Percentiles rank a stretch among this genome's conserved stretches.
These are phyloP conservation scores for Massariosphaeria phaeospora DNA, from an alignment of 495 filamentous ascomycete genomes.

Conservation along the genomic window DNA sequence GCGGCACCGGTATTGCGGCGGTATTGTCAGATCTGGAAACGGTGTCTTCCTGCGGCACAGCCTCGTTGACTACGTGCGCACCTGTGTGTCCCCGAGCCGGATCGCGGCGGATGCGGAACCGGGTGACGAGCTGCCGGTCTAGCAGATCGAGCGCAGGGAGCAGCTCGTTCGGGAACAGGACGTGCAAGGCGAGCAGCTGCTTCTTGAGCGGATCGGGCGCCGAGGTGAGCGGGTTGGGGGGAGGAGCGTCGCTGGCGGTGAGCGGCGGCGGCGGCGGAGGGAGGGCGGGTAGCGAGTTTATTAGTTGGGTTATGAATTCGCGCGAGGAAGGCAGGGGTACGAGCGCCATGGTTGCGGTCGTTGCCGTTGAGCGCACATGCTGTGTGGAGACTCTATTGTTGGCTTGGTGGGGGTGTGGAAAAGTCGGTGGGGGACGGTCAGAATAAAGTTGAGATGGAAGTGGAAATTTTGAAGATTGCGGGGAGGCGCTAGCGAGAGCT, in stretches of 20 bases:
- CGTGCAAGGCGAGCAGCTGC: constrained; percentile 57
- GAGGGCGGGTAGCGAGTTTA: constrained; percentile 17
- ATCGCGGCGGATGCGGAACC: constrained; percentile 30
- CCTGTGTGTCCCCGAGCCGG: background rate
- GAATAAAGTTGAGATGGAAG: constrained; percentile 27
- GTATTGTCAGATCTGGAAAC: background rate
- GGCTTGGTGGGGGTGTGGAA: background rate
- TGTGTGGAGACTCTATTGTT: background rate
- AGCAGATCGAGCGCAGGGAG: constrained; percentile 78
- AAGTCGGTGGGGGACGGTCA: background rate
- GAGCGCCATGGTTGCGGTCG: constrained; percentile 22
- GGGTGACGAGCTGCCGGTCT: constrained; percentile 63
- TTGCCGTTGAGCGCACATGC: constrained; percentile 6
- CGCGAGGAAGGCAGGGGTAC: constrained; percentile 19
- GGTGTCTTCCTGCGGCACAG: background rate
- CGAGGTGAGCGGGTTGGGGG: constrained; percentile 19
- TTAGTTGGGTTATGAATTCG: constrained; percentile 29
- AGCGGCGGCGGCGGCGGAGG: background rate
- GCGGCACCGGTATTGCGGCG: background rate
- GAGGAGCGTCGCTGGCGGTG: background rate
- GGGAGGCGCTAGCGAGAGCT: constrained; percentile 20
- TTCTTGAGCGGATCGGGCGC: constrained; percentile 19
- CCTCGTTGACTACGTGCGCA: too few species aligned
- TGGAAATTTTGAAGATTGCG: constrained; percentile 10
- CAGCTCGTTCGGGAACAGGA: constrained; percentile 56